These are phyloP conservation scores for Cicer arietinum DNA, from an alignment of 306 rosid genomes.

Conservation along the genomic window DNA sequence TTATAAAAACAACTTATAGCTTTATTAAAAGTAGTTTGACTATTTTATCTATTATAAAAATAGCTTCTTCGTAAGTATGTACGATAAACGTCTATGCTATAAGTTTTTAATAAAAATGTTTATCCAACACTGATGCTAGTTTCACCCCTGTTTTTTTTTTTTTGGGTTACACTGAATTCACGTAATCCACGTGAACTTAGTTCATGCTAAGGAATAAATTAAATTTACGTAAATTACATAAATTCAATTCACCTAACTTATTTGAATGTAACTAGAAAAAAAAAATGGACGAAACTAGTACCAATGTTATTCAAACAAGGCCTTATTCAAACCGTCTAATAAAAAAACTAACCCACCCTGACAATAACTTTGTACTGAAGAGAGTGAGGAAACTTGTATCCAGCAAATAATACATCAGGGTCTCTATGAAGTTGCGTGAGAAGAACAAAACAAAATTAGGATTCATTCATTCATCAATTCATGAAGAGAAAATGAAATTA, in stretches of 20 bases:
- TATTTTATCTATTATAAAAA: not conserved
- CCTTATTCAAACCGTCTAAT: not conserved
- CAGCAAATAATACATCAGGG: conserved; percentile 56
- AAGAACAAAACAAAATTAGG: not conserved
- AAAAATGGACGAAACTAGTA: no score
- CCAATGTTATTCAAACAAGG: not conserved
- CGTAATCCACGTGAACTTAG: no score
- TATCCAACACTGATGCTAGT: not conserved
- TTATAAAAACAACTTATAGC: not conserved
- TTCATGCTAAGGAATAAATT: no score
- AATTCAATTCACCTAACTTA: no score
- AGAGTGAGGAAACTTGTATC: conserved; percentile 8
- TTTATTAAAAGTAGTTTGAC: not conserved
- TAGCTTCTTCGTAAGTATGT: not conserved
- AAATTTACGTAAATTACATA: no score
- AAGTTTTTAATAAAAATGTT: not conserved
- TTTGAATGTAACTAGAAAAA: no score
- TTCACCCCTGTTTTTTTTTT: no score
- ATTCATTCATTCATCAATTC: not conserved
- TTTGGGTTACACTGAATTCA: no score
- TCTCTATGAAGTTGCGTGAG: conserved; percentile 88
- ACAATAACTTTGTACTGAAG: not conserved
- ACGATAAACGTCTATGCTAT: not conserved
- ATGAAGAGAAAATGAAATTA: not conserved
- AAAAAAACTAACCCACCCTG: not conserved